Base-by-base conservation (phyloP, 805 yeast species). In the Suhomyces canberraensis region DNA sequence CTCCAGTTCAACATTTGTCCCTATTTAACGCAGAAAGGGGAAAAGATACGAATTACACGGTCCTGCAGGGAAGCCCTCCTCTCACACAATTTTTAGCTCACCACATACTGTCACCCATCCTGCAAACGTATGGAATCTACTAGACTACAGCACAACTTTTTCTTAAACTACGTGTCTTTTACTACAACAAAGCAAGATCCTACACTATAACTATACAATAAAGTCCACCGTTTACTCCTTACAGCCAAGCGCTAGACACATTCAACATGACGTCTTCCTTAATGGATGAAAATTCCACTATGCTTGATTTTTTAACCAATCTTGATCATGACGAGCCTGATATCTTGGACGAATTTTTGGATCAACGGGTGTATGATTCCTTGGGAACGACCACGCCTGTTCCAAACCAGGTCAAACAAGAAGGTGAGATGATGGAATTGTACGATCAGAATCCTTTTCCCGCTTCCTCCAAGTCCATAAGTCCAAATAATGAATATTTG, bases 301-400 rank as follows among this genome's bases (percentile, higher is more conserved):
- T 50, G 21, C 40, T 56, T 37, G 60, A 54, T 39, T 43, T 47
- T 31, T 49, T 55, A 29, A 47, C 44, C 40, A 42, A 41, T 18
- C 41, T 51, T 13, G 46, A 47, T 21, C 40, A 46, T 29, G 64
- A 62, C 13, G 69, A 67, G 25, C 71, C 66, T 16, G 82, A 78
- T 42, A 65, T 78, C 24, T 51, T 79, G 30, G 81, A 76, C 47
- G 84, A 79, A 49, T 75, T 76, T 37, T 58, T 76, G 36, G 79
- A 76, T 48, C 71, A 74, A 44, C 56, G 79, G 37, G 71, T 75
- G 8, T 75, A 71, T 41, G 78, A 73, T 26, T 52, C 54, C 21
- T 27, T 50, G 22, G 47, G 45, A 17, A 44, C 49, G 14, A 48
- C 46, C 31, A 48, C 54, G 7, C 54, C 56, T 4, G 48, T 40